Evolutionary conservation across 163 green algal genomes (phyloP).

Genomic region (Scenedesmus sp.): DNA sequence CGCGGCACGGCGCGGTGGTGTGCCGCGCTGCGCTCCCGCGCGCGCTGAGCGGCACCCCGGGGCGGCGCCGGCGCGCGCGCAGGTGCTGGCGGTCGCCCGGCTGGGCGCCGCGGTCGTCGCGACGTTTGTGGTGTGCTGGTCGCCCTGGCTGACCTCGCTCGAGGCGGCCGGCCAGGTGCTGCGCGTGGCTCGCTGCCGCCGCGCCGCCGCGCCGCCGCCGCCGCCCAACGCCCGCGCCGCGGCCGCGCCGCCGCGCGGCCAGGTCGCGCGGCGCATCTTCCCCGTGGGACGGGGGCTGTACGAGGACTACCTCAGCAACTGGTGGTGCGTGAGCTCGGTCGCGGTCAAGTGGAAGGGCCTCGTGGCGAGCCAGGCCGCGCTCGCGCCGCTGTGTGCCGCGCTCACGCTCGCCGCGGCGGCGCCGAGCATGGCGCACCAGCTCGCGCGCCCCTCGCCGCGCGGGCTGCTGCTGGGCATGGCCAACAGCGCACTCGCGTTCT

Average conservation of each 20-base stretch:
- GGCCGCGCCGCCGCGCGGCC: neutral
- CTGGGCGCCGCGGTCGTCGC: conserved; percentile 78
- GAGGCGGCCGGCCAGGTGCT: conserved; percentile 54
- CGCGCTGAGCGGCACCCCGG: too few relatives aligned
- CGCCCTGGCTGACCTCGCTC: conserved; percentile 73
- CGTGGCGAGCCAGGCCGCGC: neutral
- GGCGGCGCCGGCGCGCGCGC: too few relatives aligned
- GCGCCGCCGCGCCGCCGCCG: neutral
- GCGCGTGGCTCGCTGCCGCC: neutral
- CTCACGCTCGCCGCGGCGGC: conserved; percentile 72
- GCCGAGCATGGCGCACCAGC: conserved; percentile 78
- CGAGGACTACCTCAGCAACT: conserved; percentile 99
- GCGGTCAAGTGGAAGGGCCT: conserved; percentile 90
- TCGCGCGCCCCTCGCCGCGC: conserved; percentile 52
- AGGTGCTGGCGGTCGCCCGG: conserved; percentile 56
- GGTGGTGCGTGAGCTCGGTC: conserved; percentile 90
- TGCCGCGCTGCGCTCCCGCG: neutral
- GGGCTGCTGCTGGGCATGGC: conserved; percentile 86
- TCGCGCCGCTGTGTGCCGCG: conserved; percentile 54
- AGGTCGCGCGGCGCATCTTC: conserved; percentile 82
- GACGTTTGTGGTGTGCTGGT: conserved; percentile 86
- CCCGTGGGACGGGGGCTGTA: conserved; percentile 90
- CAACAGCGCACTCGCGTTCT: conserved; percentile 91
- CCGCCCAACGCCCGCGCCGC: too few relatives aligned
- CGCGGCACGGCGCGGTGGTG: too few relatives aligned